Base-by-base conservation (phyloP, 345 rosid genomes). In the Hirschfeldia incana region DNA sequence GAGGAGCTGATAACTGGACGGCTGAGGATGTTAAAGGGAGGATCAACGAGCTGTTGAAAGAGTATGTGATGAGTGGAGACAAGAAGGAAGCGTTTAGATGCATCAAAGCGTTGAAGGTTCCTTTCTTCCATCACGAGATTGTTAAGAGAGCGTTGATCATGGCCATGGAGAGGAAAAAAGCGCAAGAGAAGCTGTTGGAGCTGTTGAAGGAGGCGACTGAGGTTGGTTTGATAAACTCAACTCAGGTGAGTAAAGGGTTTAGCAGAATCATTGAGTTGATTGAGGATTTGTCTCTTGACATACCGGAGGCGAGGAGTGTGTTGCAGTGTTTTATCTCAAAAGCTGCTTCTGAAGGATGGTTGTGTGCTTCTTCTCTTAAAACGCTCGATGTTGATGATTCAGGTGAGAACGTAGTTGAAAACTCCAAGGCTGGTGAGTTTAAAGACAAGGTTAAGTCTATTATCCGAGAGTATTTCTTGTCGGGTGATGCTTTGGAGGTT, bases 301-400 rank as follows among this genome's bases (percentile, higher is more conserved):
- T 93, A 68, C 97, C 90, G 29, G 86, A 91, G 27, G 98, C 98
- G 34, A 69, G 84, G 12, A 32, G 55, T 64, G 83, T 75, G 39
- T 76, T 91, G 67, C 87, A 86, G 72, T 89, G 88, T 65, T 76
- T 93, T 85, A 89, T 93, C 71, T 87, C 98, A 1, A 88, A 87
- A 75, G 94, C 92, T 0, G 88, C 97, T 42, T 91, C 97, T 49
- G 94, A 93, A 74, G 98, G 97, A 8, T 93, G 98, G 98, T 55
- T 91, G 72, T 82, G 91, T 69, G 98, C 88, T 72, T 93, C 98
- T 46, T 86, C 93, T 66, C 76, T 93, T 80, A 91, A 86, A 71
- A 77, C 91, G 9, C 81, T 89, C 69, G 82, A 89, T 1, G 39
- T n/a, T n/a, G n/a, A 69, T 51, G 71, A 82, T 59, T 83, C 89